Base-by-base conservation (phyloP, 768 basidiomycete genomes). In the Tricholoma hemisulphureum region DNA sequence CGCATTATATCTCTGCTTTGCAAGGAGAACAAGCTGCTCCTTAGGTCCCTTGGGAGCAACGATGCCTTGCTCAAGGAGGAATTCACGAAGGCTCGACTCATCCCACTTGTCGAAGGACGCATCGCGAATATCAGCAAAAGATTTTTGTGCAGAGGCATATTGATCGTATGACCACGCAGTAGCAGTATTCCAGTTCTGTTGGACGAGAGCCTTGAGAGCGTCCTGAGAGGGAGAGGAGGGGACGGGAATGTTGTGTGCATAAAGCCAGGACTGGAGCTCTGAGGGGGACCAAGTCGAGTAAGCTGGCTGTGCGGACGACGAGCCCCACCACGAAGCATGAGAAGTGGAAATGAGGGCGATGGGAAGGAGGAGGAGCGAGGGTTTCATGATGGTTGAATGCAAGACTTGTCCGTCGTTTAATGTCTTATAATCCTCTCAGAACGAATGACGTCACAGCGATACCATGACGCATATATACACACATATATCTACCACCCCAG, bases 31-130 rank as follows among this genome's bases (percentile, higher is more conserved):
- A 20, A 98, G 84, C 65, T 93, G 83, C 67, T 97, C 95, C 55
- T 81, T 79, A 2, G 86, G 86, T 2, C 89, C 88, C 26, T 82
- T 80, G 13, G 95, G 95, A 6, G 87, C 83, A 51, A 98, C 84
- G 58, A 96, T 78, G 39, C 95, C 95, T 63, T 96, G 89, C 65
- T 91, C 83, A 54, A 97, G 82, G 10, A 98, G 79, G 73, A 89
- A 96, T 61, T 89, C 78, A 65, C 95, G 84, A 20, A 97, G 78
- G 26, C 80, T 80, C 11, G 84, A 86, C 66, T 98, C 95, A 68
- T 91, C 85, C 94, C 94, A 98, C 1, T 78, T 75, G 60, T 95
- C 90, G 60, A 92, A 87, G 8, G 84, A 71, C 21, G 79, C 72
- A 2, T 86, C 84, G 57, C 82, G 83, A 59, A 89, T 39, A 58